phyloP scores from a whole-genome alignment of 768 basidiomycete genomes.

The Kwoniella shandongensis region DNA sequence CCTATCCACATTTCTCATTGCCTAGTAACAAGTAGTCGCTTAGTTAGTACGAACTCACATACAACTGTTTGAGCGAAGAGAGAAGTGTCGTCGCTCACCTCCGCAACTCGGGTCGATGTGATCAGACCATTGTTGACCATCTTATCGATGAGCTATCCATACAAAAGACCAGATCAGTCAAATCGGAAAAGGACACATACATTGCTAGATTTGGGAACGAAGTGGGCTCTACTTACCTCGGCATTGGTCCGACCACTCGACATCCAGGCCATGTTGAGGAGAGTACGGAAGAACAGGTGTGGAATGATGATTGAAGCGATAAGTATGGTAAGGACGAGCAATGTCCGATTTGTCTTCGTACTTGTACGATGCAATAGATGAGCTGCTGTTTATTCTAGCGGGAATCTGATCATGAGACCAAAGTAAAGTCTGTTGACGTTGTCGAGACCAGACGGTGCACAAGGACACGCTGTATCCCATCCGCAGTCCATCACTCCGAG shows the following conservation, averaged over 20 bases:
- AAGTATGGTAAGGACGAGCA: not conserved
- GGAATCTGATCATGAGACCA: too few relatives aligned
- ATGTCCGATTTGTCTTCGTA: not conserved
- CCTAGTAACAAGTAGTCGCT: constrained; percentile 55
- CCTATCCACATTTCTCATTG: constrained; percentile 70
- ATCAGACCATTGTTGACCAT: constrained; percentile 63
- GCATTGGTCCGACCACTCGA: constrained; percentile 68
- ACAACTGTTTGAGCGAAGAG: not conserved
- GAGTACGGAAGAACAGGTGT: not conserved
- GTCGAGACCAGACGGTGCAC: too few relatives aligned
- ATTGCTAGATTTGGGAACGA: not conserved
- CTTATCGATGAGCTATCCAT: constrained; percentile 64
- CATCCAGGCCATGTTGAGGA: constrained; percentile 55
- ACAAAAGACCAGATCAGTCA: constrained; percentile 3
- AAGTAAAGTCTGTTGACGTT: too few relatives aligned
- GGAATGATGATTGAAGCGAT: not conserved
- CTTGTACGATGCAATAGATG: too few relatives aligned
- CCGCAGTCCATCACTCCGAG: too few relatives aligned
- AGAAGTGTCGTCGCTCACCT: constrained; percentile 56
- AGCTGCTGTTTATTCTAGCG: too few relatives aligned
- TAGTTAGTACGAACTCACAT: not conserved
- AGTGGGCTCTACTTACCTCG: constrained; percentile 53
- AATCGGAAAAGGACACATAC: not conserved
- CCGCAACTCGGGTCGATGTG: constrained; percentile 60
- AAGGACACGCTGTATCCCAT: too few relatives aligned